phyloP scores from a whole-genome alignment of 495 filamentous ascomycete genomes.

The Penicillium salamii region DNA sequence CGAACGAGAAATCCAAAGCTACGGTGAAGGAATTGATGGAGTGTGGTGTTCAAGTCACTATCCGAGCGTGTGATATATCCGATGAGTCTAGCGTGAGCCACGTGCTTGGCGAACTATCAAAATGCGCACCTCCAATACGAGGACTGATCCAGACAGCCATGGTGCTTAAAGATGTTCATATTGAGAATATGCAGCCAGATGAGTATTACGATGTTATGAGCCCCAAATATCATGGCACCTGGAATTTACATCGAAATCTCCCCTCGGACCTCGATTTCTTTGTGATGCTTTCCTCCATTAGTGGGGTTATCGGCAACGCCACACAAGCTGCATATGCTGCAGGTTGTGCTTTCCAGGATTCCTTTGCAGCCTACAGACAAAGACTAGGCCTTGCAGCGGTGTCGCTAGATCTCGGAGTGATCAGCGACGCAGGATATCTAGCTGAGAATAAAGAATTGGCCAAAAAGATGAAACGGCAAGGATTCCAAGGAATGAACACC shows the following conservation, averaged over 20 bases:
- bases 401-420: constrained; percentile 54
- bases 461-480: constrained; percentile 21
- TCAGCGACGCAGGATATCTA: constrained; percentile 57
- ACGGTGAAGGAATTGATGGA: constrained; percentile 17
- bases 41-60: constrained; percentile 13
- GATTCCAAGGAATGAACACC: constrained; percentile 25
- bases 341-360: constrained; percentile 40
- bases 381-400: constrained; percentile 23
- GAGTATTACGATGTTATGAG: constrained; percentile 22
- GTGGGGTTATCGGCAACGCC: constrained; percentile 27
- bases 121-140: constrained; percentile 27
- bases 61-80: constrained; percentile 31
- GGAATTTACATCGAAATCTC: constrained; percentile 25
- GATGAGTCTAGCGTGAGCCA: constrained; percentile 20
- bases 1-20: constrained; percentile 11
- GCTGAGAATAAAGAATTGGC: constrained; percentile 29
- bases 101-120: constrained; percentile 8
- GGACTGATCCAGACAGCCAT: constrained; percentile 40
- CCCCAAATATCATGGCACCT: constrained; percentile 36
- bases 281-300: constrained; percentile 47
- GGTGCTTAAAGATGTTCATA: constrained; percentile 31
- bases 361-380: constrained; percentile 30
- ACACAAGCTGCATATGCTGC: constrained; percentile 55
- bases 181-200: constrained; percentile 25
- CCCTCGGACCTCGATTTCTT: constrained; percentile 39